Base-by-base conservation (phyloP, 192 early-diverging fungal genomes). In the Mortierella hygrophila region DNA sequence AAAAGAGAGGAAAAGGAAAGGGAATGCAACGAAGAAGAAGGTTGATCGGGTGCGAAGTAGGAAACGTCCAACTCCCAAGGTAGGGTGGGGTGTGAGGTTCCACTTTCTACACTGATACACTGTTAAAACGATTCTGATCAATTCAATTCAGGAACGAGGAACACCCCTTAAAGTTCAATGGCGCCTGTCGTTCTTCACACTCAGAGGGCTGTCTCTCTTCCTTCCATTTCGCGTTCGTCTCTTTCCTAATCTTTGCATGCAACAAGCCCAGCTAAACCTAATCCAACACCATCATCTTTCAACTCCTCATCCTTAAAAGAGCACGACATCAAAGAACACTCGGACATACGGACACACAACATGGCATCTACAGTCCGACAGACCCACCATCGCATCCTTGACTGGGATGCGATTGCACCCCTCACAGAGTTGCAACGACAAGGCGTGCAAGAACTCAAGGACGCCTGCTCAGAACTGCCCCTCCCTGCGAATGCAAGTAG, bases 351-450 rank as follows among this genome's bases (percentile, higher is more conserved):
- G n/a, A 75, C 49, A 38, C 21, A 79, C 32, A 41, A 57, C 75
- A 89, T 89, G 87, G 23, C 78, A n/a, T 70, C 77, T 26, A 72
- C 69, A 1, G 54, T 68, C 23, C 46, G 65, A 69, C 57, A 65
- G 10, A 60, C 72, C 29, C 75, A 82, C 26, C 82, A 83, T 75
- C 79, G 79, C 47, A 85, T 83, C 72, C 89, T 87, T 13, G 91
- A 93, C 72, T 94, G 93, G 93, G 93, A 94, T 68, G 85, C 88
- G 40, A 90, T 90, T 70, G 88, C 90, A 4, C 88, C 83, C 21
- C 78, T 94, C 9, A 82, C 82, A 54, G 92, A 92, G 46, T 42
- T 86, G 40, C 88, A 93, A 79, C 83, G 88, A 44, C 87, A 91
- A 42, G 88, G 89, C 46, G 92, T 93, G n/a, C 86, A 89, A 32